phyloP scores from a whole-genome alignment of 768 basidiomycete species.

The Auricularia cornea region DNA sequence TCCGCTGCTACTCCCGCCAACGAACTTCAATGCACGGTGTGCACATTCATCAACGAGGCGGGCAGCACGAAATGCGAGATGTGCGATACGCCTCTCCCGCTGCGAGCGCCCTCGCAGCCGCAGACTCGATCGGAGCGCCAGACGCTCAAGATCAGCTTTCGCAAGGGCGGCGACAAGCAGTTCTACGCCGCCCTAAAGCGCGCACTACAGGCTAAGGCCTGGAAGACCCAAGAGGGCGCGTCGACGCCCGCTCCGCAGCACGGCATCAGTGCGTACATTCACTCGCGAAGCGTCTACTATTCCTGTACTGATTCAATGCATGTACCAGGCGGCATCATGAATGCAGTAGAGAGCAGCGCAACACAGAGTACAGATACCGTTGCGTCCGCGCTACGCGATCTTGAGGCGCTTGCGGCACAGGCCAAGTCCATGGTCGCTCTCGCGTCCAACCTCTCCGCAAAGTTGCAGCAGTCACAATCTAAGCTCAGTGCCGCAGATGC shows the following conservation, averaged over 20 bases:
- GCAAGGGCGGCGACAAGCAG: conserved; percentile 79
- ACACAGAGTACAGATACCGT: conserved; percentile 58
- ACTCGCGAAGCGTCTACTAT: neutral
- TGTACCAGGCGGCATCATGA: conserved; percentile 71
- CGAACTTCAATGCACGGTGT: conserved; percentile 25
- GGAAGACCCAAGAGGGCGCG: conserved; percentile 44
- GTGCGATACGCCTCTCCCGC: conserved; percentile 71
- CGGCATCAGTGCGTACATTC: conserved; percentile 38
- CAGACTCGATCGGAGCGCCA: conserved; percentile 27
- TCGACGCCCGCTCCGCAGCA: conserved; percentile 7
- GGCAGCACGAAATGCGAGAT: conserved; percentile 74
- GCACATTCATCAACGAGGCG: conserved; percentile 88
- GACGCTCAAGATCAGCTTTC: conserved; percentile 75
- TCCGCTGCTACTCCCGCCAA: conserved; percentile 16
- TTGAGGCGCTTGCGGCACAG: conserved; percentile 85
- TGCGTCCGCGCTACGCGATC: conserved; percentile 70
- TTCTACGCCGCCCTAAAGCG: conserved; percentile 74
- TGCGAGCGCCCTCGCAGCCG: conserved; percentile 42
- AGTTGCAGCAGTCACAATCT: conserved; percentile 16
- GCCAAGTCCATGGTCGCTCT: conserved; percentile 89
- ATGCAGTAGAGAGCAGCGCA: conserved; percentile 59
- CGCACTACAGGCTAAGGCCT: conserved; percentile 59
- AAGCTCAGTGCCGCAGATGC: conserved; percentile 36
- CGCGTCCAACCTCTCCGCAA: conserved; percentile 81
- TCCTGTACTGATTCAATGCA: neutral